Evolutionary conservation across 2,329 filamentous ascomycete species (phyloP).

Genomic region (Sphaceloma murrayae): DNA sequence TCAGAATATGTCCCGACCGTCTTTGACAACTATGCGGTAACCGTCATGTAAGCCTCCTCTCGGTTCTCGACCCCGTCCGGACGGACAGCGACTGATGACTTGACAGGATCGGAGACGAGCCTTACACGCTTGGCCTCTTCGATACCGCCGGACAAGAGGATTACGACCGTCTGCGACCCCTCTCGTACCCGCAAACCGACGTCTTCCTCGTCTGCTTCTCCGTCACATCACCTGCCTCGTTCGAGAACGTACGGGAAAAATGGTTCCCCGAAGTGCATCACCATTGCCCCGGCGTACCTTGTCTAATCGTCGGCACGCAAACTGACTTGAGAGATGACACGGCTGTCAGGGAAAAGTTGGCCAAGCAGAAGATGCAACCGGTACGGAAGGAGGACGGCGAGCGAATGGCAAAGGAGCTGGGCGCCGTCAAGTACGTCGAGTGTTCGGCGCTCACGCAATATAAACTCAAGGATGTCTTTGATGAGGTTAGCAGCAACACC

Average conservation of each 20-base stretch:
- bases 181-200: conserved; percentile 97
- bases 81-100: conserved; percentile 19
- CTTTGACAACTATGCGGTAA: conserved; percentile 99
- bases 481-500: conserved; percentile 60
- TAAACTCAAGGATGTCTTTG: conserved; percentile 98
- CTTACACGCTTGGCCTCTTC: conserved; percentile 92
- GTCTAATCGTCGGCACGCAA: conserved; percentile 95
- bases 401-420: conserved; percentile 92
- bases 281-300: conserved; percentile 95
- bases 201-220: conserved; percentile 99
- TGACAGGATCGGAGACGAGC: conserved; percentile 92
- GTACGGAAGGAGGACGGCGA: conserved; percentile 90
- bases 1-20: conserved; percentile 99
- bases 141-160: conserved; percentile 99
- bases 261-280: conserved; percentile 99
- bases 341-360: conserved; percentile 78
- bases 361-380: conserved; percentile 92
- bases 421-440: conserved; percentile 96
- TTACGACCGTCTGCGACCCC: conserved; percentile 91
- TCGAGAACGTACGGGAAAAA: conserved; percentile 98
- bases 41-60: conserved; percentile 78
- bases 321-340: conserved; percentile 86
- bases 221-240: conserved; percentile 91
- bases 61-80: neutral
- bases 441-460: conserved; percentile 97